A percentile compares a stretch with the other conserved stretches of the same genome.
These are phyloP conservation scores for Boletus rubescentipes DNA, from an alignment of 768 basidiomycete species.

Conservation along the genomic window DNA sequence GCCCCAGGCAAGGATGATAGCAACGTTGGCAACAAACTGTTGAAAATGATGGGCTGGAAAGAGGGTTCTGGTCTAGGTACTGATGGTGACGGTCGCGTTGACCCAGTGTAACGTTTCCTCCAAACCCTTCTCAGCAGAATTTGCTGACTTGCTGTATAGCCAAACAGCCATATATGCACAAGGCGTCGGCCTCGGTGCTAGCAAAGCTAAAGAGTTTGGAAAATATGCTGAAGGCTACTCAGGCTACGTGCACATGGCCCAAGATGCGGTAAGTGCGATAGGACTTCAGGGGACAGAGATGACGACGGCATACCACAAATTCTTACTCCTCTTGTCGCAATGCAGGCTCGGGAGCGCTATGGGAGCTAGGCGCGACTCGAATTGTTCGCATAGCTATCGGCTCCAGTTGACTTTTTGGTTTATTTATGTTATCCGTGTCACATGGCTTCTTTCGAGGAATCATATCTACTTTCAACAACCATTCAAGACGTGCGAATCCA, in stretches of 20 bases:
- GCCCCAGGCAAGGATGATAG: slow-evolving; percentile 77
- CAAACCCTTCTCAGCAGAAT: neutral
- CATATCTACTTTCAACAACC: slow-evolving; percentile 12
- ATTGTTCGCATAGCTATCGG: slow-evolving; percentile 11
- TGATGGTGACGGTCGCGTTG: slow-evolving; percentile 79
- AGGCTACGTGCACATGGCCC: slow-evolving; percentile 70
- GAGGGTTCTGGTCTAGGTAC: slow-evolving; percentile 86
- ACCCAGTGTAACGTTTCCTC: slow-evolving; percentile 64
- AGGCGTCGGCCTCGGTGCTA: slow-evolving; percentile 89
- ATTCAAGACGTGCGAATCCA: neutral
- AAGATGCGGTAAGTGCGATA: slow-evolving; percentile 57
- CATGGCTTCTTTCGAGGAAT: slow-evolving; percentile 16
- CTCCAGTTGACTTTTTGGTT: slow-evolving; percentile 11
- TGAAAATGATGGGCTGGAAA: slow-evolving; percentile 99
- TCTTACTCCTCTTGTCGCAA: slow-evolving; percentile 27
- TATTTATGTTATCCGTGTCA: slow-evolving; percentile 15
- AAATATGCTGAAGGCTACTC: slow-evolving; percentile 68
- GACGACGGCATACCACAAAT: slow-evolving; percentile 15
- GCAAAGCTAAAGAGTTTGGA: slow-evolving; percentile 81
- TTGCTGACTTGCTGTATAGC: slow-evolving; percentile 37
- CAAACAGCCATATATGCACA: slow-evolving; percentile 84
- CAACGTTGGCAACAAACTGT: slow-evolving; percentile 88
- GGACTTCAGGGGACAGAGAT: slow-evolving; percentile 22
- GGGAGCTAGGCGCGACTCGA: slow-evolving; percentile 26
- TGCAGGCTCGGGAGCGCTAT: slow-evolving; percentile 38